Evolutionary conservation across 805 yeast genomes (phyloP).

Genomic region (Saccharomyces kudriavzevii): DNA sequence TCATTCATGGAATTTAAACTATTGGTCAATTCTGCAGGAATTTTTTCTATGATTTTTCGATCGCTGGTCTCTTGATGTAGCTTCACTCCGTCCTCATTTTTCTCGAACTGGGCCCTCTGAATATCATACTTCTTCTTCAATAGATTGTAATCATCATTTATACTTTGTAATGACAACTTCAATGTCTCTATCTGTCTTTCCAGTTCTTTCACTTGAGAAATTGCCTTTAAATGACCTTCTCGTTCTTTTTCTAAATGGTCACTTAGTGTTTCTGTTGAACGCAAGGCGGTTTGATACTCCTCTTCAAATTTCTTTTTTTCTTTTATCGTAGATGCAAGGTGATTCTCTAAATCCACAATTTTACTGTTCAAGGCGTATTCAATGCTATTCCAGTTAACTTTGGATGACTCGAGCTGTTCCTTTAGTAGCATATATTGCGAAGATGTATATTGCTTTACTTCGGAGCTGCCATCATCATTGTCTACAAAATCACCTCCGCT

Average conservation of each 20-base stretch:
- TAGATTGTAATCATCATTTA: conserved; percentile 23
- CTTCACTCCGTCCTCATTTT: conserved; percentile 4
- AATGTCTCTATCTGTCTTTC: conserved; percentile 23
- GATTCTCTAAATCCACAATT: conserved; percentile 38
- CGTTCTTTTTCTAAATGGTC: conserved; percentile 14
- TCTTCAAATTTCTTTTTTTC: conserved; percentile 16
- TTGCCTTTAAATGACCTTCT: conserved; percentile 5
- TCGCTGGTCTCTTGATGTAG: background rate
- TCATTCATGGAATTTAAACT: background rate
- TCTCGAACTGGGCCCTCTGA: conserved; percentile 20
- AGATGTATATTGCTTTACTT: conserved; percentile 27
- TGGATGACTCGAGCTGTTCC: conserved; percentile 64
- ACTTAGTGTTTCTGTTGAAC: background rate
- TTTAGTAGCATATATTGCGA: conserved; percentile 47
- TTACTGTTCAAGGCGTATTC: conserved; percentile 55
- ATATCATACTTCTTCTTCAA: conserved; percentile 22
- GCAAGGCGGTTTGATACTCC: conserved; percentile 16
- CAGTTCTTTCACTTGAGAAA: conserved; percentile 29
- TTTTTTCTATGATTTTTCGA: conserved; percentile 5
- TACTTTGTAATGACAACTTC: conserved; percentile 10
- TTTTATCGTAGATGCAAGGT: conserved; percentile 33
- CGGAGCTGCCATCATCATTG: conserved; percentile 31
- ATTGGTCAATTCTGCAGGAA: background rate
- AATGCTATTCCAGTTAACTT: conserved; percentile 74
- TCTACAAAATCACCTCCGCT: conserved; percentile 26